phyloP scores from a whole-genome alignment of 2,329 filamentous ascomycete species.

The Lachnellula cervina region DNA sequence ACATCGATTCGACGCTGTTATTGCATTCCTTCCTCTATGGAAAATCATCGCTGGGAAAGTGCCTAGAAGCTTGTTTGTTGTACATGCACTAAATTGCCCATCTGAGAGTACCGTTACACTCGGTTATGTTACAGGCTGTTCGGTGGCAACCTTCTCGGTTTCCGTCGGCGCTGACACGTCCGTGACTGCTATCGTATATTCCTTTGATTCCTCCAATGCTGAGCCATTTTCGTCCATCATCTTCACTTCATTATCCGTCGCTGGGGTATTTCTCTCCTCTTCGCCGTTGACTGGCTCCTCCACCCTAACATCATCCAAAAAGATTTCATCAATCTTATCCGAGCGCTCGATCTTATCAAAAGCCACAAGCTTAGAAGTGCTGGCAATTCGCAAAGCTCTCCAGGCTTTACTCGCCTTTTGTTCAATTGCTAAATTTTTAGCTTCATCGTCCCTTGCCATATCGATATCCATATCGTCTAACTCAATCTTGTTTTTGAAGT shows the following conservation, averaged over 20 bases:
- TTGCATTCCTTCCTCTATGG: neutral
- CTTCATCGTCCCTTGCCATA: conserved; percentile 62
- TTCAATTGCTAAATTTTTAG: conserved; percentile 55
- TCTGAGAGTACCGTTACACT: neutral
- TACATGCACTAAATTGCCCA: neutral
- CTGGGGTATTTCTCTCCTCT: conserved; percentile 20
- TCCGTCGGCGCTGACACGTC: neutral
- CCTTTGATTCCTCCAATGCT: neutral
- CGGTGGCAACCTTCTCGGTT: neutral
- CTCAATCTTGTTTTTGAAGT: conserved; percentile 68
- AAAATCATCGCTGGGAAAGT: neutral
- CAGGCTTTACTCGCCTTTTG: conserved; percentile 85
- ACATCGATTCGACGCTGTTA: neutral
- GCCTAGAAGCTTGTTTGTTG: neutral
- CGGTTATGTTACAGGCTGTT: neutral
- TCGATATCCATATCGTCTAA: conserved; percentile 82
- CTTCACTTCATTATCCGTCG: conserved; percentile 10
- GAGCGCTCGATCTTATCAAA: conserved; percentile 88
- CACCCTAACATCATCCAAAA: conserved; percentile 41
- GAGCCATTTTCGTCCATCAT: conserved; percentile 7
- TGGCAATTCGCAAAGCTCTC: conserved; percentile 79
- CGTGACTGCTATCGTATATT: neutral
- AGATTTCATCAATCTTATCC: conserved; percentile 60
- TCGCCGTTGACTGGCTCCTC: conserved; percentile 33
- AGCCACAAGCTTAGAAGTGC: conserved; percentile 64